These are phyloP conservation scores for Penicillium psychrosexuale DNA, from an alignment of 2,329 filamentous ascomycete genomes.

Conservation along the genomic window DNA sequence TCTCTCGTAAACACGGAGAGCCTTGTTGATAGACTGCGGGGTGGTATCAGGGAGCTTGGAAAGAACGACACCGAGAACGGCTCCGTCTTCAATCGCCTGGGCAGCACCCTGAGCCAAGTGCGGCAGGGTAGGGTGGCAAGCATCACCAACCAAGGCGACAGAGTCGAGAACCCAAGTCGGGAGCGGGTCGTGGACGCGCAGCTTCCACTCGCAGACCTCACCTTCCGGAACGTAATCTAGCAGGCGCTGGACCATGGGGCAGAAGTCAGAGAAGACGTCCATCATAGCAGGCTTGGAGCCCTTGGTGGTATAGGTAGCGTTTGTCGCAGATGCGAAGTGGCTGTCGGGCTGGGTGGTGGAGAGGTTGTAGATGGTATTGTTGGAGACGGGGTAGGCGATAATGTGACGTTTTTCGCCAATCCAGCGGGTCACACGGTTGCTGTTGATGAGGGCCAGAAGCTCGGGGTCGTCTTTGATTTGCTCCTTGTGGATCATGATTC, in stretches of 20 bases:
- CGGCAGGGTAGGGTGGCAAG: slow-evolving; percentile 62
- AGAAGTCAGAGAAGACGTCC: slow-evolving; percentile 58
- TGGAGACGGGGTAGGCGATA: slow-evolving; percentile 64
- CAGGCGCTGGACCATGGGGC: slow-evolving; percentile 59
- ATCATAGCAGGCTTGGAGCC: slow-evolving; percentile 61
- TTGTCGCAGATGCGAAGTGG: slow-evolving; percentile 58
- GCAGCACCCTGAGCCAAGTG: slow-evolving; percentile 64
- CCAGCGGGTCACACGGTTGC: slow-evolving; percentile 59
- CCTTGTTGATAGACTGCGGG: slow-evolving; percentile 50
- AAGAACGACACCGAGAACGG: slow-evolving; percentile 54
- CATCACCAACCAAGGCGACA: slow-evolving; percentile 56
- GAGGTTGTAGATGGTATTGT: slow-evolving; percentile 65
- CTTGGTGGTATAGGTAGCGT: slow-evolving; percentile 61
- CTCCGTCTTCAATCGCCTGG: slow-evolving; percentile 63
- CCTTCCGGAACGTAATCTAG: slow-evolving; percentile 60
- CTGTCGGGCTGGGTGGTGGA: slow-evolving; percentile 60
- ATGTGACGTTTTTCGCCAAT: slow-evolving; percentile 65
- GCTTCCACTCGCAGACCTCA: slow-evolving; percentile 66
- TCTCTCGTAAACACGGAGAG: slow-evolving; percentile 55
- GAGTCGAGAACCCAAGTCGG: slow-evolving; percentile 59
- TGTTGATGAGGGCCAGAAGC: slow-evolving; percentile 55
- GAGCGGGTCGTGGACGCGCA: slow-evolving; percentile 60
- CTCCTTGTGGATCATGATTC: slow-evolving; percentile 52
- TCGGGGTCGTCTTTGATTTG: slow-evolving; percentile 49
- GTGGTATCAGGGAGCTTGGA: slow-evolving; percentile 47